Base-by-base conservation (phyloP, 2,329 filamentous ascomycete genomes). In the Ceratocystis eucalypticola region DNA sequence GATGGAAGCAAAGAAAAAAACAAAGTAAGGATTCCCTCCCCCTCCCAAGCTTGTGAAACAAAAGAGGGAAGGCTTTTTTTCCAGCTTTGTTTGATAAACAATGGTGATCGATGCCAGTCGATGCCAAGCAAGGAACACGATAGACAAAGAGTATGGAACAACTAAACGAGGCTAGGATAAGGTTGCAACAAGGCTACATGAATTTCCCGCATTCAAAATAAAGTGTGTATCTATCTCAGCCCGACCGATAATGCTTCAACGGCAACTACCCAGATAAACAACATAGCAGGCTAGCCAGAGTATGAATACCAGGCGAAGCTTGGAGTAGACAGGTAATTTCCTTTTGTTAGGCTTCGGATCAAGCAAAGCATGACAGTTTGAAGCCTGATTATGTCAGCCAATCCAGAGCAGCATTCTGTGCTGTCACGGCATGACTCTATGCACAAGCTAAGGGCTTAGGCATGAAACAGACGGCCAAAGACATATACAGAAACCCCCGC, bases 371-470 rank as follows among this genome's bases (percentile, higher is more conserved):
- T 22, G 15, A 37, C 55, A 10, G 10, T 41, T 12, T 37, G 48
- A n/a, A 59, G 55, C 55, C 55, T 59, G 25, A 59, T 59, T 59
- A 59, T 59, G 55, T 59, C 55, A 59, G 55, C 53, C 17, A 25
- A 25, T 22, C 50, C n/a, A 55, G 20, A 12, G 17, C 12, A 50
- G 46, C 46, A n/a, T 22, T 50, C 17, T 22, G 46, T 50, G 17
- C 20, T 22, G 46, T 50, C 46, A 50, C n/a, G 46, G 6, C 15
- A 22, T n/a, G 17, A 6, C 6, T n/a, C 20, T 50, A 50, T 50
- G 17, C 46, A 50, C 17, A 22, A n/a, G 20, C 48, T 12, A 8
- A 53, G 22, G 48, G 22, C 48, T 53, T 53, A 6, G n/a, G 22
- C 22, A 53, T 25, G 22, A 53, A 20, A 12, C 48, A 53, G 10